Evolutionary conservation across 192 early-diverging fungal species (phyloP).

Genomic region (Coemansia sp.): DNA sequence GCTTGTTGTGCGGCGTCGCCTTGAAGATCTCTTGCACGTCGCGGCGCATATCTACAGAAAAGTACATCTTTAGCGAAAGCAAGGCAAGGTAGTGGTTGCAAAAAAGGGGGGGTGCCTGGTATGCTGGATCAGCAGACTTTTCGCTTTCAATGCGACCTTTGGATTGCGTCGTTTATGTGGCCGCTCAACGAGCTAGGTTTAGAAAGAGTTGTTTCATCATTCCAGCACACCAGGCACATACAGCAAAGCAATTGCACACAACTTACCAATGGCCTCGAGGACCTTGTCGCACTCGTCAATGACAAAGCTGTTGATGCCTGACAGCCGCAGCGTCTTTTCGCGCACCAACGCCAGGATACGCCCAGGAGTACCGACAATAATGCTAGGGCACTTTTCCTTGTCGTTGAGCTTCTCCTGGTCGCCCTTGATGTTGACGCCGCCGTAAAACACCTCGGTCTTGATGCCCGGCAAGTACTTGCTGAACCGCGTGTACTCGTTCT

Average conservation of each 20-base stretch:
- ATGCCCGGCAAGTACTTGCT: conserved; percentile 91
- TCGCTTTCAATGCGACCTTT: too few relatives aligned
- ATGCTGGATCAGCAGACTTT: too few relatives aligned
- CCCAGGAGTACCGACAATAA: conserved; percentile 97
- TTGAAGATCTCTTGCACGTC: conserved; percentile 97
- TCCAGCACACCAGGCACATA: too few relatives aligned
- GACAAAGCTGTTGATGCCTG: conserved; percentile 93
- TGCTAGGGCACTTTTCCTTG: conserved; percentile 89
- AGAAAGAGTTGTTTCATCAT: too few relatives aligned
- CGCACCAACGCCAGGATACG: conserved; percentile 80
- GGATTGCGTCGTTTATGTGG: too few relatives aligned
- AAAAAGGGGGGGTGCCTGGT: too few relatives aligned
- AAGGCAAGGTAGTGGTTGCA: too few relatives aligned
- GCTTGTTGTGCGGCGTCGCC: conserved; percentile 91
- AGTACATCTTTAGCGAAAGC: too few relatives aligned
- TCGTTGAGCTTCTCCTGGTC: conserved; percentile 74
- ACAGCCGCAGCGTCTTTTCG: conserved; percentile 75
- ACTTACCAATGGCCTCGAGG: conserved; percentile 84
- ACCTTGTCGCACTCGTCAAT: conserved; percentile 99
- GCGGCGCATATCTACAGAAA: conserved; percentile 84
- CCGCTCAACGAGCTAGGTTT: too few relatives aligned
- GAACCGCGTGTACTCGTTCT: conserved; percentile 95
- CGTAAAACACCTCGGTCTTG: conserved; percentile 91
- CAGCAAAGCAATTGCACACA: conserved; percentile 9
- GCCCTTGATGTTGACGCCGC: conserved; percentile 71